Conservation (phyloP, 495 filamentous ascomycete species). For the Aspergillus affinis region DNA sequence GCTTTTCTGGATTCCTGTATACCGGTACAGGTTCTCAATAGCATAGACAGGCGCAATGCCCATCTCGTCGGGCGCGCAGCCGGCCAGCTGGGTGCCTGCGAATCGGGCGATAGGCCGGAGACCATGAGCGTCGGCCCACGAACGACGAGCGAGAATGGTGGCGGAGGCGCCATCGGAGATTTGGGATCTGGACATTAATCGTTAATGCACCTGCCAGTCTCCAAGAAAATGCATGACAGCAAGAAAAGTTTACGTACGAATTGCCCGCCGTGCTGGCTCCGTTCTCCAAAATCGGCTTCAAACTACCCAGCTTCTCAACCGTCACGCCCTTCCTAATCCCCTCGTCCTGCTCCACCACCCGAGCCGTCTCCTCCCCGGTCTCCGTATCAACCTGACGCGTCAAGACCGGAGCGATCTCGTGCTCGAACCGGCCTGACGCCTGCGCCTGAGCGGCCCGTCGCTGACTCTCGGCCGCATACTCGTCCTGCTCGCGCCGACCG, state of each 20-base stretch:
- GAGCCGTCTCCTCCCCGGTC: slow-evolving; percentile 63
- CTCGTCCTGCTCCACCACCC: slow-evolving; percentile 76
- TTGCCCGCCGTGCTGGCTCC: slow-evolving; percentile 73
- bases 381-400: slow-evolving; percentile 66
- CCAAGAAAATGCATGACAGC: neutral
- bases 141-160: slow-evolving; percentile 80
- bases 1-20: slow-evolving; percentile 64
- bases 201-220: neutral
- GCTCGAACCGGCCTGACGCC: slow-evolving; percentile 76
- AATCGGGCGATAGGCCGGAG: slow-evolving; percentile 86
- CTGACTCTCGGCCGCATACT: slow-evolving; percentile 76
- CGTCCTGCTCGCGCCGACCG: slow-evolving; percentile 68
- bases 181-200: slow-evolving; percentile 22
- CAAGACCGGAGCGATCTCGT: slow-evolving; percentile 79
- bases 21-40: slow-evolving; percentile 76
- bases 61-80: slow-evolving; percentile 84
- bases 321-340: slow-evolving; percentile 81
- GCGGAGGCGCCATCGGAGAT: slow-evolving; percentile 64
- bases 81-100: slow-evolving; percentile 76
- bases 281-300: slow-evolving; percentile 79
- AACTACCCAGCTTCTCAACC: slow-evolving; percentile 67
- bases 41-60: slow-evolving; percentile 83
- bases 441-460: slow-evolving; percentile 74
- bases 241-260: slow-evolving; percentile 19
- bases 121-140: slow-evolving; percentile 69